Evolutionary conservation across 2,329 filamentous ascomycete genomes (phyloP).

Genomic region (Sporothrix schenckii): DNA sequence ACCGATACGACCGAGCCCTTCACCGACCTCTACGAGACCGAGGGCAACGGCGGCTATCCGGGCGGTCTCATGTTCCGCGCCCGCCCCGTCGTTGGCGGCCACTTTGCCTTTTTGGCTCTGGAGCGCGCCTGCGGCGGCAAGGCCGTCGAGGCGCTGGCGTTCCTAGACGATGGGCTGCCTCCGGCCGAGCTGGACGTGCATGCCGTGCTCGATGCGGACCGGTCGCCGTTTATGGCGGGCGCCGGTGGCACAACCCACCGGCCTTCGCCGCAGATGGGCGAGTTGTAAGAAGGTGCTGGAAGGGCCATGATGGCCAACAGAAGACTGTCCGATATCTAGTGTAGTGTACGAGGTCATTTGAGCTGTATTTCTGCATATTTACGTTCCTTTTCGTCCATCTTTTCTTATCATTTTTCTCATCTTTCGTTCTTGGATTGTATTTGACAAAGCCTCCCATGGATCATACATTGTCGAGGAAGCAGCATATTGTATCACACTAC

Average conservation of each 20-base stretch:
- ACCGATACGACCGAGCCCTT: slow-evolving; percentile 75
- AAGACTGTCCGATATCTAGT: slow-evolving; percentile 3
- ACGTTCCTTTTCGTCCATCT: neutral
- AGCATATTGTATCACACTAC: neutral
- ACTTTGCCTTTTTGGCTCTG: slow-evolving; percentile 83
- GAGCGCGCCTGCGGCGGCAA: slow-evolving; percentile 75
- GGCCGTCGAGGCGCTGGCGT: slow-evolving; percentile 60
- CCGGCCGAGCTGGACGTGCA: slow-evolving; percentile 34
- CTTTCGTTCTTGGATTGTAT: neutral
- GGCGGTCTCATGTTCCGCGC: slow-evolving; percentile 76
- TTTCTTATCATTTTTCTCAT: no score
- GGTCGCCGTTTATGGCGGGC: slow-evolving; percentile 29
- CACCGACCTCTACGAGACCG: slow-evolving; percentile 81
- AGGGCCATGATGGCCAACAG: neutral
- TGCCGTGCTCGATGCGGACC: slow-evolving; percentile 33
- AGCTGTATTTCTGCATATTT: neutral
- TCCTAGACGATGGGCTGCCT: slow-evolving; percentile 47
- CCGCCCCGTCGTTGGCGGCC: slow-evolving; percentile 79
- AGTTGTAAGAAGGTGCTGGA: slow-evolving; percentile 25
- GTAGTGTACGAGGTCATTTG: neutral
- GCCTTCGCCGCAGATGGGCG: slow-evolving; percentile 26
- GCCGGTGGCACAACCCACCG: neutral
- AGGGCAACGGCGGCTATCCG: slow-evolving; percentile 74
- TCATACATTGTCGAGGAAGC: neutral
- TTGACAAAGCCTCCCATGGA: neutral